Base-by-base conservation (phyloP, 768 basidiomycete genomes). In the Pisolithus orientalis region DNA sequence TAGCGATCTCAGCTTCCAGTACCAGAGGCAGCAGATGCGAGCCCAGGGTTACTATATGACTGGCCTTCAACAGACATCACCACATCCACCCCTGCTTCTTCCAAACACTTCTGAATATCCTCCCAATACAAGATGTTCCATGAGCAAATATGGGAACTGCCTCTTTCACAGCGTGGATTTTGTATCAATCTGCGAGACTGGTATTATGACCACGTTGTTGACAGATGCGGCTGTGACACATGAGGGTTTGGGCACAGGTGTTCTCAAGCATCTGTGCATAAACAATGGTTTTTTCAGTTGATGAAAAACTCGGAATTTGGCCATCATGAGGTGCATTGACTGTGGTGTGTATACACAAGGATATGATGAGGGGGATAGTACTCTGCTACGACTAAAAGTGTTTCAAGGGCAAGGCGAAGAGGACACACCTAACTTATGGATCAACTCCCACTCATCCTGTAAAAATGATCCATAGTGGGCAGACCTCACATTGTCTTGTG, bases 41-140 rank as follows among this genome's bases (percentile, higher is more conserved):
- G 63, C 0, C 91, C 84, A 0, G 90, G 87, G 62, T 99, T n/a
- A n/a, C n/a, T 97, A 65, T 96, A 96, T 0, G 98, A 74, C 56
- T 94, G 85, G 0, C 91, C 94, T 71, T 96, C 96, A 1, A 94
- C 96, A 40, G 83, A 85, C 94, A 97, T 96, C 53, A 98, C 84
- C 0, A 83, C 95, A 61, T 96, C 93, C 6, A 83, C 87, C 11
- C 93, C 91, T 0, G 96, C 98, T 46, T 80, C 80, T 24, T 79
- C 77, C 31, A 99, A 71, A 67, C 94, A 97, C 10, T 74, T 72
- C 47, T 78, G 75, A 44, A 96, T 80, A 67, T 98, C 94, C n/a
- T 82, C 77, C 42, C 86, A 79, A 66, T 85, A 91, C 11, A 97
- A 82, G 53, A 97, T 82, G 66, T 98, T 28, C 96, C 96, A 67